Evolutionary conservation across 805 yeast genomes (phyloP).

Genomic region (Candida pini): DNA sequence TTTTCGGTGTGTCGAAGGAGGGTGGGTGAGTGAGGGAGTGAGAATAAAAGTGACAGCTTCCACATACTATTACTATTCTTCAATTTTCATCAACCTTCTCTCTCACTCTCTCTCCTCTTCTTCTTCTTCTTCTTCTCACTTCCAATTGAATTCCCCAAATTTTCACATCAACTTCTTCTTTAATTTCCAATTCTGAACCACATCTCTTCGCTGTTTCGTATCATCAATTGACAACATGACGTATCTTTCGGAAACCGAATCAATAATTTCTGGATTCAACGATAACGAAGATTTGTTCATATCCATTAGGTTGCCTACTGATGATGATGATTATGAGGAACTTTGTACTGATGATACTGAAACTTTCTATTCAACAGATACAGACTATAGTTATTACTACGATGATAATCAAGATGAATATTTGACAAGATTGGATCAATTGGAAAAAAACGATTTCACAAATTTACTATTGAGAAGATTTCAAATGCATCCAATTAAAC

Average conservation of each 20-base stretch:
- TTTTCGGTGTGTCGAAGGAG: too few species aligned
- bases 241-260: conserved; percentile 8
- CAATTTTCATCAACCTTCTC: too few species aligned
- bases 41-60: too few species aligned
- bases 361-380: neutral
- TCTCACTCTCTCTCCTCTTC: too few species aligned
- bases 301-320: conserved; percentile 2
- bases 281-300: conserved; percentile 10
- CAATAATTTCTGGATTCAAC: conserved; percentile 16
- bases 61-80: too few species aligned
- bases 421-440: neutral
- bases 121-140: too few species aligned
- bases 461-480: conserved; percentile 1
- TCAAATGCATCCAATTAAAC: conserved; percentile 1
- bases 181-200: too few species aligned
- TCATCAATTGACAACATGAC: too few species aligned
- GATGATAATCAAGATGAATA: neutral
- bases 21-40: too few species aligned
- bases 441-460: conserved; percentile 1
- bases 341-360: neutral
- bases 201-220: too few species aligned
- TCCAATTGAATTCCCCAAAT: too few species aligned
- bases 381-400: neutral
- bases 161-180: too few species aligned
- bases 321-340: conserved; percentile 1